phyloP scores from a whole-genome alignment of 306 rosid genomes.

The Trifolium subterraneum region DNA sequence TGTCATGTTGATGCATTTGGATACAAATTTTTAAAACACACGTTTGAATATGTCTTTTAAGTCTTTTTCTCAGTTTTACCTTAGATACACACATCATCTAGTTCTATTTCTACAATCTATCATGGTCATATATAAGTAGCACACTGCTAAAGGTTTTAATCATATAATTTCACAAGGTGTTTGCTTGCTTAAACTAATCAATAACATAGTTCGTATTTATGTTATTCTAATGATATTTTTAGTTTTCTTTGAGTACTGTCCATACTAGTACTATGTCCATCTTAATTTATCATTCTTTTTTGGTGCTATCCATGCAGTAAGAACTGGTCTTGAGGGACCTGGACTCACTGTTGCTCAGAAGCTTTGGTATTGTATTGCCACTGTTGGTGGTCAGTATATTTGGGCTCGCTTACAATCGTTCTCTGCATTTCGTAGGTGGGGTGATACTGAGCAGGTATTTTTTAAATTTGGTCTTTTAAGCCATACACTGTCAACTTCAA shows the following conservation, averaged over 20 bases:
- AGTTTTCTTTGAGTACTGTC: slow-evolving; percentile 1
- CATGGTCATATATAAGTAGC: slow-evolving; percentile 2
- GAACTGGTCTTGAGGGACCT: slow-evolving; percentile 98
- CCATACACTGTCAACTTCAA: slow-evolving; percentile 15
- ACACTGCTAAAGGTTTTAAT: slow-evolving; percentile 9
- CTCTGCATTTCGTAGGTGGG: slow-evolving; percentile 99
- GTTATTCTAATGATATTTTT: slow-evolving; percentile 5
- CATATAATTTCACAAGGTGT: background rate
- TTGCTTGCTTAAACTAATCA: slow-evolving; percentile 25
- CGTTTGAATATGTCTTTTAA: background rate
- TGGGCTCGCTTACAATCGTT: slow-evolving; percentile 96
- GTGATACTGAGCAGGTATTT: slow-evolving; percentile 96
- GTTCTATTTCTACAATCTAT: slow-evolving; percentile 20
- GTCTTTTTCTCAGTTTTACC: slow-evolving; percentile 8
- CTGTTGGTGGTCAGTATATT: slow-evolving; percentile 94
- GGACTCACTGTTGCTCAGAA: slow-evolving; percentile 92
- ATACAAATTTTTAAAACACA: background rate
- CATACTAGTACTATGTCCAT: slow-evolving; percentile 2
- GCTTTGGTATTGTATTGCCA: slow-evolving; percentile 90
- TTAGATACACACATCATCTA: background rate
- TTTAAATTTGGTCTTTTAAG: slow-evolving; percentile 21
- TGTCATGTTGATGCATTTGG: slow-evolving; percentile 13
- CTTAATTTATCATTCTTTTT: slow-evolving; percentile 24
- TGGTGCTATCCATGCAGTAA: slow-evolving; percentile 61
- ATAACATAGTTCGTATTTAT: background rate